A percentile compares a stretch with the other conserved stretches of the same genome.
These are phyloP conservation scores for Talaromyces sp. DNA, from an alignment of 2,329 filamentous ascomycete species.

Conservation along the genomic window DNA sequence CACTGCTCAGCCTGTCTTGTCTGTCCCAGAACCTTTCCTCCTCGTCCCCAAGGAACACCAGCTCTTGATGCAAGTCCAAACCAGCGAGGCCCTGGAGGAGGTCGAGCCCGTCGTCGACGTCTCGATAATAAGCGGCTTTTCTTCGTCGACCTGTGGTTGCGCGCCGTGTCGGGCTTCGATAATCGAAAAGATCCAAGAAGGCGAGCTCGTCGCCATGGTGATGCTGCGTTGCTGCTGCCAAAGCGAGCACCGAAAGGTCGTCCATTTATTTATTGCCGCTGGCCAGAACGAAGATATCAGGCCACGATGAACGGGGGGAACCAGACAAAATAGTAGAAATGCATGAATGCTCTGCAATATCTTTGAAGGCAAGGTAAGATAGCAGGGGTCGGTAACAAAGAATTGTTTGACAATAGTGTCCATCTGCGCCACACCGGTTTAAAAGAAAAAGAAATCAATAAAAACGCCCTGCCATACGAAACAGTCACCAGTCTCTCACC, in stretches of 20 bases:
- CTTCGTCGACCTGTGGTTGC: background rate
- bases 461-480: too few species aligned
- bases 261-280: background rate
- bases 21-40: conserved; percentile 6
- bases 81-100: background rate
- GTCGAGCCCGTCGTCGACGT: background rate
- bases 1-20: background rate
- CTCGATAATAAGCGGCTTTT: conserved; percentile 4
- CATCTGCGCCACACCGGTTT: too few species aligned
- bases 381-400: too few species aligned
- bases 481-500: too few species aligned
- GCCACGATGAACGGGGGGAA: conserved; percentile 10
- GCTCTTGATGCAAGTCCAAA: background rate
- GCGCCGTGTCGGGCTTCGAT: conserved; percentile 7
- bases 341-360: background rate
- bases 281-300: background rate
- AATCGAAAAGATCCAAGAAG: conserved; percentile 10
- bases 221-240: background rate
- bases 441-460: too few species aligned
- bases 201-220: background rate
- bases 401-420: too few species aligned
- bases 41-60: background rate
- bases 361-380: background rate
- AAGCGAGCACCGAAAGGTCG: background rate
- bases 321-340: conserved; percentile 12